Percentiles rank a stretch among this genome's conserved stretches.
phyloP scores from a whole-genome alignment of 1,139 yeast species.

The Blastobotrys proliferans region DNA sequence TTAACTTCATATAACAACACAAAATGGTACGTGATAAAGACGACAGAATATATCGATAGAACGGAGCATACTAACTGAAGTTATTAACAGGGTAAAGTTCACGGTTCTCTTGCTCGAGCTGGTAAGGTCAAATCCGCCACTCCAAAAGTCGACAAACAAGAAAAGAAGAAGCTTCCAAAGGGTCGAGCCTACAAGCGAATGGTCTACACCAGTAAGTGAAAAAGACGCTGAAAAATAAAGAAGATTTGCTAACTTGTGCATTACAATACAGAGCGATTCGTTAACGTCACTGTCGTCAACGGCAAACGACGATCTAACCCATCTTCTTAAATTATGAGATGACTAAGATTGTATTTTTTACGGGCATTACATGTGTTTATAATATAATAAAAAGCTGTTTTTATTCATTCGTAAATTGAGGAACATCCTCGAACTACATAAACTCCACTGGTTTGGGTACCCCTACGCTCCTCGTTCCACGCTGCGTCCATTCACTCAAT shows the following conservation, averaged over 20 bases:
- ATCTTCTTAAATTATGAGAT: constrained; percentile 36
- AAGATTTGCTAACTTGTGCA: no score
- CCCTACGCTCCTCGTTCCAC: no score
- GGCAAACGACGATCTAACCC: constrained; percentile 99
- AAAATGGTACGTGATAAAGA: neutral
- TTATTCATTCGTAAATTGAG: no score
- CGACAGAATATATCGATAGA: no score
- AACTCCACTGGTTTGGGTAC: no score
- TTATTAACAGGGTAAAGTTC: constrained; percentile 88
- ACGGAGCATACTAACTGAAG: no score
- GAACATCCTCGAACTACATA: no score
- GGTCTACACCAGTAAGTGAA: constrained; percentile 80
- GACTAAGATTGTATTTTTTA: neutral
- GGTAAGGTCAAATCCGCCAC: constrained; percentile 99
- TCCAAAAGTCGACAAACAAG: constrained; percentile 93
- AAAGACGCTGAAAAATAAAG: neutral
- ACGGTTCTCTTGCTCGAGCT: constrained; percentile 99
- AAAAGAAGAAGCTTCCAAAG: constrained; percentile 72
- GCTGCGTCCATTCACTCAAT: no score
- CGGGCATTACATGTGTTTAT: neutral
- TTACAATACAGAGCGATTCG: constrained; percentile 57
- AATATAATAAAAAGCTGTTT: neutral
- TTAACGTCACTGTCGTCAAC: constrained; percentile 95
- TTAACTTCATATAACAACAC: neutral
- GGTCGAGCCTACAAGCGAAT: constrained; percentile 98